Evolutionary conservation across 257 asterid genomes (phyloP), one percentile per base, ranked within the genome.

Genomic region (Scutellaria barbata): DNA sequence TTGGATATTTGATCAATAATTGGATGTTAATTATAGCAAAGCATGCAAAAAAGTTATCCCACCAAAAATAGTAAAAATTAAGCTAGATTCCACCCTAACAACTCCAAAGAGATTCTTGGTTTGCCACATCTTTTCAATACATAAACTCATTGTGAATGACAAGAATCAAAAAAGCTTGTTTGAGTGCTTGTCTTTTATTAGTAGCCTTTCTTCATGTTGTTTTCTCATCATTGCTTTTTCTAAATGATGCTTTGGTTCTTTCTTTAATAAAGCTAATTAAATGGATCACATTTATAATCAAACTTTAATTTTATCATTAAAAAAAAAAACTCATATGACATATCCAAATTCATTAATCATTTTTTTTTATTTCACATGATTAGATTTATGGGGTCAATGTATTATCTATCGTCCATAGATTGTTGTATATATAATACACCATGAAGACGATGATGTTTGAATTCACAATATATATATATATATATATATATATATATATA

Each of bases 171-270:
- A 57, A 74, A 53, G 56, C 10, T n/a, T 72, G 68, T 52, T 45
- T 46, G 40, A 43, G 74, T 69, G 61, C 66, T 51, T 73, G 55
- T 47, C 63, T 63, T 66, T 46, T 63, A 59, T 46, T 40, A 17
- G 17, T 74, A 54, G 78, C 52, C 73, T 68, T 46, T 69, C 53
- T 67, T 16, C 57, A 8, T 66, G 70, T 63, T 79, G 68, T 69
- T 72, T 68, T 85, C 85, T 59, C 42, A 37, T 78, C 79, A 71
- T 56, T 73, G 78, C 87, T 72, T 75, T 76, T 68, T 40, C 52
- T 61, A 76, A 76, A 76, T 65, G 37, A 39, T 0, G 33, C 18
- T 50, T 69, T 46, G 78, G 69, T 72, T 75, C 66, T 65, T 61
- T 61, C 64, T 53, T 42, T 51, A 37, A 39, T 59, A 55, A 67